Percentiles rank a stretch among this genome's conserved stretches.
These are phyloP conservation scores for Acanthamoeba royreba DNA, from an alignment of 208 protist genomes.

Conservation along the genomic window DNA sequence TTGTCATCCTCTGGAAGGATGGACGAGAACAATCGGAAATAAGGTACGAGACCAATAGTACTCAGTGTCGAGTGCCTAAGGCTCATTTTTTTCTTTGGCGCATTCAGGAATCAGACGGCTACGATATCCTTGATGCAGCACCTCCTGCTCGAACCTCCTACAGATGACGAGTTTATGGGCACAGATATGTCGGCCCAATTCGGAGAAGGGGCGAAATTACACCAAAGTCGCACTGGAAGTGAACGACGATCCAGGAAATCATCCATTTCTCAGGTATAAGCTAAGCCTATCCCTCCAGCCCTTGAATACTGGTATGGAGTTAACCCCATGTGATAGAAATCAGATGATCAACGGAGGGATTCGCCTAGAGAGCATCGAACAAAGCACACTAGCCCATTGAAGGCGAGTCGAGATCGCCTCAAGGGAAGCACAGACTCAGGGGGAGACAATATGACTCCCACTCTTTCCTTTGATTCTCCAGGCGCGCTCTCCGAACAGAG, in stretches of 20 bases:
- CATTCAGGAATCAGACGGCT: neutral
- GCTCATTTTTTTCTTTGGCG: neutral
- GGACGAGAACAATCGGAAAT: conserved; percentile 1
- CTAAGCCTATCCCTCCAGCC: too few relatives aligned
- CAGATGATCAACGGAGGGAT: too few relatives aligned
- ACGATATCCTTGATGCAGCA: neutral
- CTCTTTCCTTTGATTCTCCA: too few relatives aligned
- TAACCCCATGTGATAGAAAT: neutral
- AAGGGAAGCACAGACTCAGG: neutral
- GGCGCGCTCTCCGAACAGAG: neutral
- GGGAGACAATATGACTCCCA: too few relatives aligned
- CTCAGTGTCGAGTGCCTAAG: neutral
- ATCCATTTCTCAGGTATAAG: neutral
- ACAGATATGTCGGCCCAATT: neutral
- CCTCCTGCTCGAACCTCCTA: neutral
- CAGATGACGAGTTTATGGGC: neutral
- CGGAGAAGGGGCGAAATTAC: neutral
- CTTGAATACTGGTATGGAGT: neutral
- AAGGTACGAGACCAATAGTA: neutral
- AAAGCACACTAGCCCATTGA: neutral
- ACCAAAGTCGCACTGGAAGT: too few relatives aligned
- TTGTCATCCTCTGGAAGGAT: conserved; percentile 36
- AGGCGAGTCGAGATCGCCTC: neutral
- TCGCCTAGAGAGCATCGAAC: neutral
- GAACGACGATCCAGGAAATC: neutral